phyloP scores from a whole-genome alignment of 495 filamentous ascomycete genomes.

The Monascus purpureus region DNA sequence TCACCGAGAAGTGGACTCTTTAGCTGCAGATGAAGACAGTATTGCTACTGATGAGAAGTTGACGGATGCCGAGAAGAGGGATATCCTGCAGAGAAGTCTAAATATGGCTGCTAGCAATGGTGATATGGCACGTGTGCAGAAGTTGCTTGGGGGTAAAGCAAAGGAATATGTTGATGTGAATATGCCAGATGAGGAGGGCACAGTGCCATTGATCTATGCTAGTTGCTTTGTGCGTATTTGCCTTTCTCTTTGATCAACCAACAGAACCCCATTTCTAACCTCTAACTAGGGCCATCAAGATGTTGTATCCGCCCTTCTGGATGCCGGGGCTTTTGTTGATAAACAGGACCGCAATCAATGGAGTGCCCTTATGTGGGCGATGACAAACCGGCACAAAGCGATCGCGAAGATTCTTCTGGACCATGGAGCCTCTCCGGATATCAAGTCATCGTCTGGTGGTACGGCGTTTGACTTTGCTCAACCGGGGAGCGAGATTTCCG shows the following conservation, averaged over 20 bases:
- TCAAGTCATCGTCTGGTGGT: slow-evolving; percentile 83
- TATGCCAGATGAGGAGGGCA: slow-evolving; percentile 85
- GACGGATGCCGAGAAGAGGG: slow-evolving; percentile 61
- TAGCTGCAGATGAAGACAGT: slow-evolving; percentile 63
- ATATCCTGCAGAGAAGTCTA: slow-evolving; percentile 69
- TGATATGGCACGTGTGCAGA: slow-evolving; percentile 66
- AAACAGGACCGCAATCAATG: slow-evolving; percentile 91
- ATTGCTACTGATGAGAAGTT: slow-evolving; percentile 61
- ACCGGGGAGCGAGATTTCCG: slow-evolving; percentile 90
- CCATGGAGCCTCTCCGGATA: slow-evolving; percentile 86
- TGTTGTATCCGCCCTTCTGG: slow-evolving; percentile 70
- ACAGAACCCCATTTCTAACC: slow-evolving; percentile 4
- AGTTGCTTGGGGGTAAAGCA: slow-evolving; percentile 62
- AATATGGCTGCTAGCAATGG: slow-evolving; percentile 97
- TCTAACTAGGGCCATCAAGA: slow-evolving; percentile 66
- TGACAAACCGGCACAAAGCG: slow-evolving; percentile 93
- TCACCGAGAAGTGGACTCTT: slow-evolving; percentile 54
- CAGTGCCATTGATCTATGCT: slow-evolving; percentile 89
- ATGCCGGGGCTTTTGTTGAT: slow-evolving; percentile 82
- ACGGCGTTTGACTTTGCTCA: slow-evolving; percentile 95
- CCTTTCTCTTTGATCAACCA: slow-evolving; percentile 1
- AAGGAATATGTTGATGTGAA: slow-evolving; percentile 76
- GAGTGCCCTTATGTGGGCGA: slow-evolving; percentile 99
- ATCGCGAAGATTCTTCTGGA: slow-evolving; percentile 88
- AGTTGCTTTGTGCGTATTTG: slow-evolving; percentile 80